Base-by-base conservation (phyloP, 2,329 filamentous ascomycete species). In the Diaporthe sp. region DNA sequence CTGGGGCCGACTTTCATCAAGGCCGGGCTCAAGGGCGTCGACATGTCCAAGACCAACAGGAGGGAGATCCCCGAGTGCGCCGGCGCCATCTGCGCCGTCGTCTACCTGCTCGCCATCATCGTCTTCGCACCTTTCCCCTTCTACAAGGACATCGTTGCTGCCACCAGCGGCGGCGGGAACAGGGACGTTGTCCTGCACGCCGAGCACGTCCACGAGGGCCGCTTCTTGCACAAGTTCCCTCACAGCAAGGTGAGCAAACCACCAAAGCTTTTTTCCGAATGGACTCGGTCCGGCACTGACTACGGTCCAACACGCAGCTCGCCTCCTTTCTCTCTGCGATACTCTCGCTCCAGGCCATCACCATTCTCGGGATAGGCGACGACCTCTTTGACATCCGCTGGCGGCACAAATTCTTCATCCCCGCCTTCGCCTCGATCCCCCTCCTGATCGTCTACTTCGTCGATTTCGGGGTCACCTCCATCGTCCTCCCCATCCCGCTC, bases 321-420 rank as follows among this genome's bases (percentile, higher is more conserved):
- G 96, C 96, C 51, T 98, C 96, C 12, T 99, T 98, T 84, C 92
- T 98, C 60, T 97, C 97, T 39, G 97, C 96, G 77, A 94, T 98
- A 81, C 93, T 98, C 79, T 97, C 96, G 9, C 91, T 99, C 51
- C 95, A 98, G 85, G 94, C 93, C 61, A 95, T 97, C 78, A 94
- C 95, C 67, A 93, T 98, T 75, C 93, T 99, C 46, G 97, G 97
- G 73, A 93, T 99, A 76, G 94, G 95, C 79, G 97, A 99, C 85
- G 97, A 99, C 85, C 90, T 98, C 71, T 98, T 99, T 85, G 97
- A 99, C 84, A 98, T 99, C 82, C 92, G 97, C 82, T 99, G 97
- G 97, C 94, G 97, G 72, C 96, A 99, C 89, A 99, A 99, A 87
- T 95, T 98, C 86, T 94, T 98, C 87, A 98, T 99, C 80, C 97